These are phyloP conservation scores for Fagopyrum tataricum DNA, from an alignment of 148 eudicot species.

Conservation along the genomic window DNA sequence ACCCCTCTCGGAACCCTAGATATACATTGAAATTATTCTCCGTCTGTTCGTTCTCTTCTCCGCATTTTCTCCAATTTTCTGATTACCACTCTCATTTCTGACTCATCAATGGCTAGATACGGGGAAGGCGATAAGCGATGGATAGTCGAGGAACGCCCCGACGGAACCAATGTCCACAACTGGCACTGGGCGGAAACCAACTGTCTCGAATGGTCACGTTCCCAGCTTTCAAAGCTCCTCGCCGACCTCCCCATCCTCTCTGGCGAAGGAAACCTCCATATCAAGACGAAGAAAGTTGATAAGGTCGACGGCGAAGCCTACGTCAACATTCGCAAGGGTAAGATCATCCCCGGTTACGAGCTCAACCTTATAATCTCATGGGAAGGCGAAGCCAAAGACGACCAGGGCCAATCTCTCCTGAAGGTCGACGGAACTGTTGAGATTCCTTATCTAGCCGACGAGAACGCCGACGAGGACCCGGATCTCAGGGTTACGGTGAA, in stretches of 20 bases:
- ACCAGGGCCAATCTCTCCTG: constrained; percentile 23
- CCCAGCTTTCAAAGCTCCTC: constrained; percentile 38
- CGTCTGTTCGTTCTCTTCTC: not conserved
- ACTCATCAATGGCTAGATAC: constrained; percentile 58
- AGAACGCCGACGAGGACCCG: constrained; percentile 78
- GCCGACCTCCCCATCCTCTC: constrained; percentile 34
- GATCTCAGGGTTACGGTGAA: constrained; percentile 44
- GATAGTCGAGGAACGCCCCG: constrained; percentile 83
- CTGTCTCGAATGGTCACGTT: constrained; percentile 72
- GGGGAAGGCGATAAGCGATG: constrained; percentile 96
- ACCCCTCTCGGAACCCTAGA: constrained; percentile 1
- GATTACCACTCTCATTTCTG: not conserved
- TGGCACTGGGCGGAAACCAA: constrained; percentile 99
- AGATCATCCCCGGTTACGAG: constrained; percentile 90
- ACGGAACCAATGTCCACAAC: constrained; percentile 94
- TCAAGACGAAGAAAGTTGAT: constrained; percentile 33
- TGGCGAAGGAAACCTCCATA: constrained; percentile 49
- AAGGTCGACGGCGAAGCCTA: constrained; percentile 79
- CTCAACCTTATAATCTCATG: constrained; percentile 39
- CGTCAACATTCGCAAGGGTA: constrained; percentile 85
- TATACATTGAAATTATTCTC: not conserved
- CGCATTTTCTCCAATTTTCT: not conserved
- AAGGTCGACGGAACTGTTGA: constrained; percentile 48
- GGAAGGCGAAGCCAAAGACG: constrained; percentile 63
- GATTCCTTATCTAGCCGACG: constrained; percentile 72